phyloP scores from a whole-genome alignment of 2,329 filamentous ascomycete genomes.

The Epichloe brachyelytri region DNA sequence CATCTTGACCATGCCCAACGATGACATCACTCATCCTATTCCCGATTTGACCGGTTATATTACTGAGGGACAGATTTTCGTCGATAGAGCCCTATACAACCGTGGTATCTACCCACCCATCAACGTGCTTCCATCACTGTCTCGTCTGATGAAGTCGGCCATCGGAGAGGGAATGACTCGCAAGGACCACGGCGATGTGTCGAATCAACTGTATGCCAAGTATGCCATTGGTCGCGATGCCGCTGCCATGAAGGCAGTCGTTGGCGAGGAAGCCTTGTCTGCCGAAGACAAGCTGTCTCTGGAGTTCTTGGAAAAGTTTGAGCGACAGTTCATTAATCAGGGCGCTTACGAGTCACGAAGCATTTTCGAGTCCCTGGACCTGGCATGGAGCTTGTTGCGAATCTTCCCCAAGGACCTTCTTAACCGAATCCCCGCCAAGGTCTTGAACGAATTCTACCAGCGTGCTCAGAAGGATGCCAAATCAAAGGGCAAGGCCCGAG shows the following conservation, averaged over 20 bases:
- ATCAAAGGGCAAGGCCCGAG: constrained; percentile 45
- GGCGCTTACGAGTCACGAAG: constrained; percentile 82
- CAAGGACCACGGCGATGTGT: constrained; percentile 94
- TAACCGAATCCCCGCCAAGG: constrained; percentile 81
- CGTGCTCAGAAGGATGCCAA: constrained; percentile 51
- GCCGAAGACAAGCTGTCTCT: constrained; percentile 94
- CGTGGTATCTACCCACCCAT: constrained; percentile 97
- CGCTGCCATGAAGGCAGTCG: constrained; percentile 97
- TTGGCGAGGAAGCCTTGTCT: constrained; percentile 92
- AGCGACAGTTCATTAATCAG: constrained; percentile 87
- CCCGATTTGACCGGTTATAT: constrained; percentile 98
- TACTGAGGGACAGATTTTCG: constrained; percentile 96
- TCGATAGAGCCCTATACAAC: constrained; percentile 88
- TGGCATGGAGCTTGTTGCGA: constrained; percentile 89
- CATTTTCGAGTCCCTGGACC: constrained; percentile 87
- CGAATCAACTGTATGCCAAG: constrained; percentile 98
- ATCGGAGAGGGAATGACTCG: constrained; percentile 96
- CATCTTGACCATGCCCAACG: constrained; percentile 98
- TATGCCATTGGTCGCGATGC: constrained; percentile 98
- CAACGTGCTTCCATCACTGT: constrained; percentile 94
- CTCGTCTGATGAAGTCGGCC: constrained; percentile 99
- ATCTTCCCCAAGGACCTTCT: constrained; percentile 98
- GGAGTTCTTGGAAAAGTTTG: constrained; percentile 97
- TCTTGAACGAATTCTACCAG: constrained; percentile 74
- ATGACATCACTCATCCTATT: constrained; percentile 98